A percentile compares a stretch with the other conserved stretches of the same genome.
phyloP scores from a whole-genome alignment of 2,329 filamentous ascomycete genomes.

The Rutstroemia sp. region DNA sequence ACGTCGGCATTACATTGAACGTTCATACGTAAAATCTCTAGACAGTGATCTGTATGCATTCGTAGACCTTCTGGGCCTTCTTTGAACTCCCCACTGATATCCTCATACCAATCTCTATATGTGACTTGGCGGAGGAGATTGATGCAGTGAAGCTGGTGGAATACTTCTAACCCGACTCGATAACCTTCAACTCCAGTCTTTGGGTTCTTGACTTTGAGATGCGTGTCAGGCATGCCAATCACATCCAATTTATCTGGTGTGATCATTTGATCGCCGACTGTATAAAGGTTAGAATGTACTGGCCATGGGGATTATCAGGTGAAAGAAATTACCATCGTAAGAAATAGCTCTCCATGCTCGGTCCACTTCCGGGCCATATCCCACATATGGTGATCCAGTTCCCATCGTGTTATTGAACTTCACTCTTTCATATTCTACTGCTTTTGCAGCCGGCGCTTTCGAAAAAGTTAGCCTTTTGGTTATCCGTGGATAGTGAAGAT shows the following conservation, averaged over 20 bases:
- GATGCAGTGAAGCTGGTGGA: slow-evolving; percentile 34
- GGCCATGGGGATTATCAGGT: background rate
- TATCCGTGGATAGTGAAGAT: background rate
- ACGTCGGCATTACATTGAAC: slow-evolving; percentile 49
- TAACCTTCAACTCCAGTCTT: slow-evolving; percentile 50
- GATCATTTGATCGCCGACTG: slow-evolving; percentile 56
- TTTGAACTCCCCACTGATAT: slow-evolving; percentile 41
- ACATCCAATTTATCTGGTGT: slow-evolving; percentile 44
- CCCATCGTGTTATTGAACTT: slow-evolving; percentile 43
- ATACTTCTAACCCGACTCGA: slow-evolving; percentile 42
- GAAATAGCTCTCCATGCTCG: slow-evolving; percentile 49
- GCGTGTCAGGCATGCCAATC: slow-evolving; percentile 41
- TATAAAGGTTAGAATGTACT: background rate
- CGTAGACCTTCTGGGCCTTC: slow-evolving; percentile 35
- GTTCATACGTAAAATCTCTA: slow-evolving; percentile 44
- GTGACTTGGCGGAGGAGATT: slow-evolving; percentile 37
- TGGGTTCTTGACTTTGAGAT: slow-evolving; percentile 46
- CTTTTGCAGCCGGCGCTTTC: slow-evolving; percentile 39
- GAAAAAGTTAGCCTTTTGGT: background rate
- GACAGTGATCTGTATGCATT: slow-evolving; percentile 44
- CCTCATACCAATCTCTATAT: slow-evolving; percentile 42
- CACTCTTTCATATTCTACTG: slow-evolving; percentile 41
- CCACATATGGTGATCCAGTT: slow-evolving; percentile 41
- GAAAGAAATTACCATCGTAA: slow-evolving; percentile 32
- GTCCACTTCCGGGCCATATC: slow-evolving; percentile 48